Evolutionary conservation across 2,329 filamentous ascomycete species (phyloP), one percentile per base, ranked within the genome.

Genomic region (Chaetomium olivaceum): DNA sequence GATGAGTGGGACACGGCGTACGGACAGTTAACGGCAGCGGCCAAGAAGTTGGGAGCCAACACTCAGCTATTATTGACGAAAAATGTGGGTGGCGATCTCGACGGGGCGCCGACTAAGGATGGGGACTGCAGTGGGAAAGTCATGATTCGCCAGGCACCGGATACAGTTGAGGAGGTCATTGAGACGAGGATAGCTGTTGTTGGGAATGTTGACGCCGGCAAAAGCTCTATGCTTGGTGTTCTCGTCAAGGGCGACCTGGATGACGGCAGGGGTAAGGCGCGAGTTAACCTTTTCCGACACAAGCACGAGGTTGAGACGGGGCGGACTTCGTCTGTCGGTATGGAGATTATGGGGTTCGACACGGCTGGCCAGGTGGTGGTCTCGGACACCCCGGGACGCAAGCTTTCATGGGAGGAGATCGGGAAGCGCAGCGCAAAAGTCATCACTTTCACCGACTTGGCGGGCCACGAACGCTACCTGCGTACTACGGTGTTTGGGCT

Each of bases 341-440:
- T 98, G 93, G 95, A 99, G 77, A 98, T 98, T 68, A 93, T 98
- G 90, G 95, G 95, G 1, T 99, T 97, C 72, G 93, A 98, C 77
- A 92, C 90, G 59, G 85, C 86, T 63, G 94, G 95, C 31, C 87
- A 93, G 29, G 90, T 97, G 31, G 86, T 98, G 19, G 87, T 88
- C 19, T 94, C 91, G 48, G 90, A 90, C 65, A 90, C 89, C 0
- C 91, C 93, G 2, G 94, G 93, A 1, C 87, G 95, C 51, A 87
- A 87, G 71, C 81, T 98, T 39, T 94, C 93, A 4, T 99, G 95
- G 95, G 94, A 97, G 77, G 95, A 99, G 77, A 97, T 99, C 74
- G 95, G 95, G 62, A 92, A 91, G 78, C 90, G 93, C 71, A 96
- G 92, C 73, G 90, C 94, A 59, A 99, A 99, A 82, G 93, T 99